Evolutionary conservation across 83 land plant species (phyloP), one percentile per base, ranked within the genome.

Genomic region (Diphasiastrum complanatum): DNA sequence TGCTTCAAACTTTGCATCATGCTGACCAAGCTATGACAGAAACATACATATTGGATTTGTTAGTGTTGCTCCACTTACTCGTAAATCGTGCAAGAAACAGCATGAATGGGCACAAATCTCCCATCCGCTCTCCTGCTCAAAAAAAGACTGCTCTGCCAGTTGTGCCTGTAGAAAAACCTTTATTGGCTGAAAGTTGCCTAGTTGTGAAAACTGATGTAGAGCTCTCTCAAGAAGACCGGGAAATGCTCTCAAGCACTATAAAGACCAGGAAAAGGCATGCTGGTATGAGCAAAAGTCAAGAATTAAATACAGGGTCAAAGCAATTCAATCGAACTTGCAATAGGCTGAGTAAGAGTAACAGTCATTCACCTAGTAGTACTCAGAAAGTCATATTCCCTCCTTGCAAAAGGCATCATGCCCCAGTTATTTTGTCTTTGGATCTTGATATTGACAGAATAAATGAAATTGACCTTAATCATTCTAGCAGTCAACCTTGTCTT

Each of bases 1-100:
- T 81, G 30, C 66, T 93, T 24, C 84, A 93, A 69, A 93, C 99
- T 16, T 75, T 93, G 20, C 75, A 89, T 47, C 84, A 93, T 54
- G 96, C 99, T 1, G 77, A 81, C 20, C 83, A 85, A 59, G 71
- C 77, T 28, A 81, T 67, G 61, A 82, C 91, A 36, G 96, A 93
- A 31, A 40, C 33, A 53, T 80, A 67, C 70, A 89, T 93, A 18
- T 74, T 89, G 37, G 80, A 93, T 34, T 68, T 85, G 27, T 73
- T 89, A 46, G 67, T 71, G 52, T 86, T 77, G 81, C 92, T 93
- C 68, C 83, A 93, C 61, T 83, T 71, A 67, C 54, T 89, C 34
- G 83, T 93, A n/a, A 67, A 47, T 64, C 68, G 71, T 29, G 79
- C 78, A 2, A 72, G 59, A 50, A 71, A 60, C 2, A 72, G 47